phyloP scores from a whole-genome alignment of 306 rosid species.

The Herpetospermum pedunculosum region DNA sequence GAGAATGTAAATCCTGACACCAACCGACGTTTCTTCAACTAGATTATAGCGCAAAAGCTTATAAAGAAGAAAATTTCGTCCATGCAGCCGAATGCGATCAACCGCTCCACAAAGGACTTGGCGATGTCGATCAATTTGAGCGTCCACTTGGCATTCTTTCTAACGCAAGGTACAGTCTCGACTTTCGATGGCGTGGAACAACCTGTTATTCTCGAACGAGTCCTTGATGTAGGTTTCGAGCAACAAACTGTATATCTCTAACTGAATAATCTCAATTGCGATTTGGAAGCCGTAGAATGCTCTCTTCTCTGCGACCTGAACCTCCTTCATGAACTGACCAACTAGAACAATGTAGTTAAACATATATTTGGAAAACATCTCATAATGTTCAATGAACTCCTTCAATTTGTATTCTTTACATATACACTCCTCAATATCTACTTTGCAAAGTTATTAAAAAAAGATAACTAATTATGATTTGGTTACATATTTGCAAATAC shows the following conservation, averaged over 20 bases:
- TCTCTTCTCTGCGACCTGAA: conserved; percentile 64
- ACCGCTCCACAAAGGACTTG: conserved; percentile 34
- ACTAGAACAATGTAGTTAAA: no score
- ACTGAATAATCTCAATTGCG: conserved; percentile 73
- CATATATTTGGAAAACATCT: no score
- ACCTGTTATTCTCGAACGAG: conserved; percentile 29
- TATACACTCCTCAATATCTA: no score
- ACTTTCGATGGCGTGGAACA: conserved; percentile 56
- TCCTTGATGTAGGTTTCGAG: conserved; percentile 61
- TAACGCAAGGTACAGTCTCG: conserved; percentile 61
- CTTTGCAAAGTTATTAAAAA: no score
- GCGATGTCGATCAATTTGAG: conserved; percentile 32
- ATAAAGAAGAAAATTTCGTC: conserved; percentile 83
- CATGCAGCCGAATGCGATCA: conserved; percentile 68
- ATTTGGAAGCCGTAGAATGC: conserved; percentile 85
- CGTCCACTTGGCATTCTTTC: conserved; percentile 62
- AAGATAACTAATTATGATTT: no score
- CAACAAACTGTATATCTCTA: conserved; percentile 71
- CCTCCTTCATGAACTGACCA: conserved; percentile 77
- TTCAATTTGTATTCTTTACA: no score
- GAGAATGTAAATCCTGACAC: conserved; percentile 75
- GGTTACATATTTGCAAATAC: no score
- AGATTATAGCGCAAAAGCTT: conserved; percentile 63
- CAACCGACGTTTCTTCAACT: conserved; percentile 78
- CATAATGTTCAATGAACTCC: no score